phyloP scores from a whole-genome alignment of 2,329 filamentous ascomycete genomes.

The Aspergillus spinulosporus region DNA sequence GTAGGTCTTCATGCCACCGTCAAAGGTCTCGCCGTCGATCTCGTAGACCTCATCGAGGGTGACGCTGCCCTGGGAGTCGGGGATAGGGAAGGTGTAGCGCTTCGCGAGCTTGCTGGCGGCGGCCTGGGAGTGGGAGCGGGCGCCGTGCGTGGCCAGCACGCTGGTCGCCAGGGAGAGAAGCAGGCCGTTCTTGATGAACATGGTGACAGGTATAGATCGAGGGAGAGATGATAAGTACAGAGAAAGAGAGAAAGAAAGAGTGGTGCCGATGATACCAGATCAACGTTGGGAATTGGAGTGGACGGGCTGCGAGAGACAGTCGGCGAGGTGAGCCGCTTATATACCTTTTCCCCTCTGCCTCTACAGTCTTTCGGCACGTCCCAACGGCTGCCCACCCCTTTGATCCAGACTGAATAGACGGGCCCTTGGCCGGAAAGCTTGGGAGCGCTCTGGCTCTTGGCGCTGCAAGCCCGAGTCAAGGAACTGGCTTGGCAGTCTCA shows the following conservation, averaged over 20 bases:
- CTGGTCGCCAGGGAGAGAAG: constrained; percentile 10
- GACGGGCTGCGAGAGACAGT: neutral
- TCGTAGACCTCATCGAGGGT: constrained; percentile 44
- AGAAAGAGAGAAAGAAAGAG: neutral
- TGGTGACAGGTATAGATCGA: neutral
- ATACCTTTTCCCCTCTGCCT: neutral
- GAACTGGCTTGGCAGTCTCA: neutral
- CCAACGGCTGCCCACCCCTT: neutral
- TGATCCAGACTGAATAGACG: neutral
- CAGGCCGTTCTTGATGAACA: constrained; percentile 6
- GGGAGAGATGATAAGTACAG: neutral
- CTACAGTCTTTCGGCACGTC: neutral
- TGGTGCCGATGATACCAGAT: neutral
- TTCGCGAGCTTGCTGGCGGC: constrained; percentile 13
- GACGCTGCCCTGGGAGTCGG: constrained; percentile 44
- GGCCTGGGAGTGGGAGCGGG: neutral
- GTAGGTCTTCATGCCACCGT: constrained; percentile 52
- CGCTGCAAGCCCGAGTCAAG: neutral
- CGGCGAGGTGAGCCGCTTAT: neutral
- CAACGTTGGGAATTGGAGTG: neutral
- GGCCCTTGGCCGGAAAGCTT: neutral
- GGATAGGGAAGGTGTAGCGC: constrained; percentile 33
- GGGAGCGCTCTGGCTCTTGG: neutral
- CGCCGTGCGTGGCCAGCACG: constrained; percentile 11
- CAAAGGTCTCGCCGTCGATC: constrained; percentile 47